These are phyloP conservation scores for Leccinum olivaceopallidum DNA, from an alignment of 768 basidiomycete species.

Conservation along the genomic window DNA sequence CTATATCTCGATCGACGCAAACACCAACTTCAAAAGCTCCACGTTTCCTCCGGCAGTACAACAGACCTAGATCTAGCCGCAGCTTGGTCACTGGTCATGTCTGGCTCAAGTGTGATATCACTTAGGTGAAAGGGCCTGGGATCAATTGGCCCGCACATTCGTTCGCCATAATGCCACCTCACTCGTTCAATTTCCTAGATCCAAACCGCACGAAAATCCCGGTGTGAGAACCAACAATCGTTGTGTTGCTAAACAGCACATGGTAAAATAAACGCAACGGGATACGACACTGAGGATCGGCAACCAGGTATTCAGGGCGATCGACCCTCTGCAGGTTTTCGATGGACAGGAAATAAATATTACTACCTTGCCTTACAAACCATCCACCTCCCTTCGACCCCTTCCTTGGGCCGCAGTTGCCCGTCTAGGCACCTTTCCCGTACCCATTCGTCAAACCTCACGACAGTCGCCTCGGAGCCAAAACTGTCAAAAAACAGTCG, in stretches of 20 bases:
- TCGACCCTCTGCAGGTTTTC: neutral
- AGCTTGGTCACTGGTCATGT: neutral
- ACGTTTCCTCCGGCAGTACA: neutral
- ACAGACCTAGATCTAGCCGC: neutral
- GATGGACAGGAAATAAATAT: neutral
- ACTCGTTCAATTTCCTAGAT: neutral
- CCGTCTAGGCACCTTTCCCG: slow-evolving; percentile 41
- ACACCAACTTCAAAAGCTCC: neutral
- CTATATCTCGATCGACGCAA: neutral
- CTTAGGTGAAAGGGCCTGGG: neutral
- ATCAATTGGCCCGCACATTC: neutral
- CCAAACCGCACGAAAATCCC: neutral
- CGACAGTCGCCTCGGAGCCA: slow-evolving; percentile 26
- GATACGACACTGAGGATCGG: neutral
- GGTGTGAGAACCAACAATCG: neutral
- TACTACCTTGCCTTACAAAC: slow-evolving; percentile 50
- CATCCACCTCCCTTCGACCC: slow-evolving; percentile 57
- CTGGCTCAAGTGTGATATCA: neutral
- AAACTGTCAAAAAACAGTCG: slow-evolving; percentile 47
- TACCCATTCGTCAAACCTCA: slow-evolving; percentile 56
- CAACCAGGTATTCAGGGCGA: neutral
- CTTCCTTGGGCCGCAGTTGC: slow-evolving; percentile 58
- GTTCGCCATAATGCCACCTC: neutral
- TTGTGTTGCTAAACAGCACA: no score
- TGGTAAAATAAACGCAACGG: neutral